phyloP scores from a whole-genome alignment of 2,329 filamentous ascomycete genomes.

The Aspergillus quadricinctus region DNA sequence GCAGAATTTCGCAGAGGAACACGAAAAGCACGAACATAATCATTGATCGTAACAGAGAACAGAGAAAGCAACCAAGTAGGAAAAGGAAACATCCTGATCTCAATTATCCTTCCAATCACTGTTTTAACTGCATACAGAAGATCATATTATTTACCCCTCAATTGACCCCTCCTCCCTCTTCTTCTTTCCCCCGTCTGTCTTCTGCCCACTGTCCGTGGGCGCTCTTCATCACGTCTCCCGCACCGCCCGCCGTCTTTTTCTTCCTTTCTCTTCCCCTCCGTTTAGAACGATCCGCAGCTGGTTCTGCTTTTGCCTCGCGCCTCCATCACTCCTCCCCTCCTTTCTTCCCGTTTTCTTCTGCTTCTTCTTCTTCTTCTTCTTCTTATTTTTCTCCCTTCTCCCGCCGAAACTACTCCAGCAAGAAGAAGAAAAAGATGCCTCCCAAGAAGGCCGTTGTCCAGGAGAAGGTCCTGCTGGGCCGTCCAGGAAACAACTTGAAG shows the following conservation, averaged over 20 bases:
- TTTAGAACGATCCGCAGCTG: slow-evolving; percentile 59
- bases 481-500: slow-evolving; percentile 97
- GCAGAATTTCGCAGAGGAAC: slow-evolving; percentile 10
- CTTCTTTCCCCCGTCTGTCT: slow-evolving; percentile 4
- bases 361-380: slow-evolving; percentile 37
- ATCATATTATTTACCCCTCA: neutral
- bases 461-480: slow-evolving; percentile 93
- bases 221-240: slow-evolving; percentile 28
- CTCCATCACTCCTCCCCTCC: slow-evolving; percentile 19
- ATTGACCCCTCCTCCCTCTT: neutral
- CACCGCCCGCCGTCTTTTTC: slow-evolving; percentile 27
- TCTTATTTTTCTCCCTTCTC: slow-evolving; percentile 24
- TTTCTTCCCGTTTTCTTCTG: slow-evolving; percentile 51
- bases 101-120: neutral
- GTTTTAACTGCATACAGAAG: neutral
- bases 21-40: neutral
- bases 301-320: slow-evolving; percentile 52
- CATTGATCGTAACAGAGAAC: neutral
- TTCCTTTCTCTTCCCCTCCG: slow-evolving; percentile 54
- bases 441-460: slow-evolving; percentile 90
- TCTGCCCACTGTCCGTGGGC: slow-evolving; percentile 20
- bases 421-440: slow-evolving; percentile 72
- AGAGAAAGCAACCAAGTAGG: too few species aligned
- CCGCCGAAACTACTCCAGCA: slow-evolving; percentile 52
- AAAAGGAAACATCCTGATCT: neutral